These are phyloP conservation scores for Sporothrix mexicana DNA, from an alignment of 2,329 filamentous ascomycete genomes.

Conservation along the genomic window DNA sequence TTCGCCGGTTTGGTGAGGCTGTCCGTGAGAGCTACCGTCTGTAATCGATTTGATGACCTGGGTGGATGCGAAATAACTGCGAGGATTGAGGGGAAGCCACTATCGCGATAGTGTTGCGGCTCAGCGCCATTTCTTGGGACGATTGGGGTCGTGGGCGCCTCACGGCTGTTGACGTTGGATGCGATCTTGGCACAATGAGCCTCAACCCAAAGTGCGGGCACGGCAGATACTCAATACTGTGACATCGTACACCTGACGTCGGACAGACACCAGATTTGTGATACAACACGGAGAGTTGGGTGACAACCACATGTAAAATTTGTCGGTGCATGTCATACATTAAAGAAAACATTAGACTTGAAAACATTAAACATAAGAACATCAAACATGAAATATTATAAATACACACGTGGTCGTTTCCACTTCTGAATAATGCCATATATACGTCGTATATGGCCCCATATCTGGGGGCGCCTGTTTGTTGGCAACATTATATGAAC, in stretches of 20 bases:
- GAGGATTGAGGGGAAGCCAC: background rate
- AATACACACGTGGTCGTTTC: background rate
- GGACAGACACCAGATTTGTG: background rate
- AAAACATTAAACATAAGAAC: background rate
- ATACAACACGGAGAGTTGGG: background rate
- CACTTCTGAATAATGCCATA: background rate
- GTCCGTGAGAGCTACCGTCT: slow-evolving; percentile 64
- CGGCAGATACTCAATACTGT: slow-evolving; percentile 11
- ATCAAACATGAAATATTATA: background rate
- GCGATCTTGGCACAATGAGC: background rate
- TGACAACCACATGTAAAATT: too few species aligned
- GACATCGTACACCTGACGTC: slow-evolving; percentile 8
- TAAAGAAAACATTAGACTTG: background rate
- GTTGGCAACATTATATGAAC: background rate
- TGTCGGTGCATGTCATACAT: background rate
- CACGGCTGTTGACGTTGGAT: background rate
- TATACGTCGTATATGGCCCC: background rate
- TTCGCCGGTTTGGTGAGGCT: slow-evolving; percentile 75
- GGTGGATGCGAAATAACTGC: background rate
- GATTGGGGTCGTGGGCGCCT: background rate
- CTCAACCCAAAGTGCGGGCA: background rate
- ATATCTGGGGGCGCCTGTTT: background rate
- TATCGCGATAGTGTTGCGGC: background rate
- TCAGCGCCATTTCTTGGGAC: background rate
- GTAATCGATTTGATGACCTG: slow-evolving; percentile 29